These are phyloP conservation scores for Musa itinerans DNA, from an alignment of 176 grass and related monocot species.

Conservation along the genomic window DNA sequence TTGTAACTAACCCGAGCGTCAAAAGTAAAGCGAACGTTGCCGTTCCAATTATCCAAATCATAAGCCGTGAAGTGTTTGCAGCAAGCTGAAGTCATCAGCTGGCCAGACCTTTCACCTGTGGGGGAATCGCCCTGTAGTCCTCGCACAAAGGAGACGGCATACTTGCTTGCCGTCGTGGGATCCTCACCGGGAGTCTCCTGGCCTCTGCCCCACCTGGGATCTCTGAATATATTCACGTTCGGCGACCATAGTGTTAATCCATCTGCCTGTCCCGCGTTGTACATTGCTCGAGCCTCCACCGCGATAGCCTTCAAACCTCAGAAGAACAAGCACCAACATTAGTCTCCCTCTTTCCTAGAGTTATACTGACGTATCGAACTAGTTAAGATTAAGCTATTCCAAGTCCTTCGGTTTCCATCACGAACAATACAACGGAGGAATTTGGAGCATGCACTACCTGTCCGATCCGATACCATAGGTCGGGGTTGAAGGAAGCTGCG, in stretches of 20 bases:
- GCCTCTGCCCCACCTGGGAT: conserved; percentile 85
- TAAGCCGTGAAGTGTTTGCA: conserved; percentile 99
- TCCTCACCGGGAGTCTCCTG: conserved; percentile 98
- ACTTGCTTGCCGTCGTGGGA: conserved; percentile 68
- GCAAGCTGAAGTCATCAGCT: conserved; percentile 89
- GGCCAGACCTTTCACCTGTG: conserved; percentile 29
- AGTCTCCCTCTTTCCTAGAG: no score
- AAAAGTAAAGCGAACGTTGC: conserved; percentile 54
- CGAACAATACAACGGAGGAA: no score
- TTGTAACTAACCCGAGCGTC: conserved; percentile 40
- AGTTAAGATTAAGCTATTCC: no score
- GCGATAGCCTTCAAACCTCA: conserved; percentile 53
- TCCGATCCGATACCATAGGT: conserved; percentile 87
- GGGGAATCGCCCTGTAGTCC: conserved; percentile 76
- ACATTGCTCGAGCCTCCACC: conserved; percentile 62
- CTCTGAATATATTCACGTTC: conserved; percentile 84
- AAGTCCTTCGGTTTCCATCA: no score
- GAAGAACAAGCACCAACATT: neutral
- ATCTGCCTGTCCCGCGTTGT: conserved; percentile 79
- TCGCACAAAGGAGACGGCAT: conserved; percentile 73
- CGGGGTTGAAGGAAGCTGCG: conserved; percentile 69
- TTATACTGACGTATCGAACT: no score
- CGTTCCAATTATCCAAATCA: conserved; percentile 87
- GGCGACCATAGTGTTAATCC: conserved; percentile 94
- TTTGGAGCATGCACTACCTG: conserved; percentile 32